Percentiles rank a stretch among this genome's conserved stretches.
phyloP scores from a whole-genome alignment of 306 rosid genomes.

The Vigna reflexopilosa region DNA sequence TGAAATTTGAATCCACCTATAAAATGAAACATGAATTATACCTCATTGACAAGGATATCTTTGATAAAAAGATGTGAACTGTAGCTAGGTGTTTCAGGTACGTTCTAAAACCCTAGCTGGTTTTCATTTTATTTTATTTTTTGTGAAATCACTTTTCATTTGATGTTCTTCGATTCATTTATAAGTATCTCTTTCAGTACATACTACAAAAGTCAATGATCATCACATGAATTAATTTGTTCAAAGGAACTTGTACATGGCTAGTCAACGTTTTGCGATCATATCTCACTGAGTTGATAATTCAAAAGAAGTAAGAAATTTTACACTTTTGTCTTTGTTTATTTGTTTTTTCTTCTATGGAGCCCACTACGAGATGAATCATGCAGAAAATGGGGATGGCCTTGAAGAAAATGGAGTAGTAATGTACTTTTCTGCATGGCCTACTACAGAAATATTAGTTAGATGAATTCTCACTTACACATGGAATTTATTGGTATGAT shows the following conservation, averaged over 20 bases:
- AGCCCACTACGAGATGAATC: conserved; percentile 38
- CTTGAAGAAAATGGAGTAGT: neutral
- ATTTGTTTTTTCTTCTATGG: conserved; percentile 32
- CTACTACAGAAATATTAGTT: neutral
- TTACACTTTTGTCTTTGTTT: neutral
- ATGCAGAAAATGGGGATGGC: neutral
- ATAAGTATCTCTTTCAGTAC: too few relatives aligned
- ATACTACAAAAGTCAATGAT: too few relatives aligned
- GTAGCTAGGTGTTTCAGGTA: too few relatives aligned
- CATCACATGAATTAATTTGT: neutral
- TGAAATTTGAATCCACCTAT: neutral
- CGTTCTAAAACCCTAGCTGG: too few relatives aligned
- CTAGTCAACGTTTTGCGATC: neutral
- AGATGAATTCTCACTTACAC: neutral
- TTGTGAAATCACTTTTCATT: too few relatives aligned
- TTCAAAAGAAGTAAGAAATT: neutral
- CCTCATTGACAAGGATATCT: too few relatives aligned
- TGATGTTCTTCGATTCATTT: too few relatives aligned
- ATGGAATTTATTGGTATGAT: neutral
- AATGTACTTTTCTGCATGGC: neutral
- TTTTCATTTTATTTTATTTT: too few relatives aligned
- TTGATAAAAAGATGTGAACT: too few relatives aligned
- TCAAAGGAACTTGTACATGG: neutral
- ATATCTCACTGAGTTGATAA: neutral
- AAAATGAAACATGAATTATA: too few relatives aligned